Conservation (phyloP, 345 rosid genomes). For the Kernera saxatilis region DNA sequence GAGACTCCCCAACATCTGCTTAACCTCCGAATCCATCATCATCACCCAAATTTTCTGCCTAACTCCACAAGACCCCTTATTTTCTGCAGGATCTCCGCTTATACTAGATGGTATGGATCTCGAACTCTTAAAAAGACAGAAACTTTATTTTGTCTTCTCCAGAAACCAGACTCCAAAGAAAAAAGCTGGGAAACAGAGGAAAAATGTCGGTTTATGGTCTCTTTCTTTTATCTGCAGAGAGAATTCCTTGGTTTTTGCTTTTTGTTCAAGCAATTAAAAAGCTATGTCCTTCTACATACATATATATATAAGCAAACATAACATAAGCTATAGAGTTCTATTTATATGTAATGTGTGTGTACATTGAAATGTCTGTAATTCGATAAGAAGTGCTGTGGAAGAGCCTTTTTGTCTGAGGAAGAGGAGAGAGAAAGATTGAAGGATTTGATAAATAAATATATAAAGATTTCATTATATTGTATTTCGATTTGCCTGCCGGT, state of each 20-base stretch:
- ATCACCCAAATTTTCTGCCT: neutral
- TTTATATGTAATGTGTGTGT: neutral
- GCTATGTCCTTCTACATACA: conserved; percentile 17
- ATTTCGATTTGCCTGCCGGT: conserved; percentile 16
- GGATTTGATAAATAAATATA: neutral
- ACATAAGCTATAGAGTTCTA: neutral
- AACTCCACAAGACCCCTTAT: conserved; percentile 6
- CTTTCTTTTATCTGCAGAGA: neutral
- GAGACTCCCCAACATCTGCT: conserved; percentile 53
- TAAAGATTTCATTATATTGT: neutral
- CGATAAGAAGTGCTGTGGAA: conserved; percentile 24
- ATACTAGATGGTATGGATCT: neutral
- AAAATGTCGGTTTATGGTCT: conserved; percentile 10
- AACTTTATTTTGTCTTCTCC: conserved; percentile 27
- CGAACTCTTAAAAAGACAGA: conserved; percentile 15
- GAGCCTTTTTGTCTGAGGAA: conserved; percentile 25
- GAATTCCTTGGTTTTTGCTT: conserved; percentile 9
- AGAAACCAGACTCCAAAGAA: conserved; percentile 25
- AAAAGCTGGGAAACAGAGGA: conserved; percentile 18
- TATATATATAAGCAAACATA: neutral
- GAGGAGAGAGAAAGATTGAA: neutral
- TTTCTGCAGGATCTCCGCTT: conserved; percentile 1
- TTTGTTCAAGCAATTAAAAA: conserved; percentile 29
- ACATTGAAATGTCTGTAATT: conserved; percentile 17
- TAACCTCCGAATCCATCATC: conserved; percentile 40